Evolutionary conservation across 768 basidiomycete species (phyloP).

Genomic region (Pleurotus eryngii): DNA sequence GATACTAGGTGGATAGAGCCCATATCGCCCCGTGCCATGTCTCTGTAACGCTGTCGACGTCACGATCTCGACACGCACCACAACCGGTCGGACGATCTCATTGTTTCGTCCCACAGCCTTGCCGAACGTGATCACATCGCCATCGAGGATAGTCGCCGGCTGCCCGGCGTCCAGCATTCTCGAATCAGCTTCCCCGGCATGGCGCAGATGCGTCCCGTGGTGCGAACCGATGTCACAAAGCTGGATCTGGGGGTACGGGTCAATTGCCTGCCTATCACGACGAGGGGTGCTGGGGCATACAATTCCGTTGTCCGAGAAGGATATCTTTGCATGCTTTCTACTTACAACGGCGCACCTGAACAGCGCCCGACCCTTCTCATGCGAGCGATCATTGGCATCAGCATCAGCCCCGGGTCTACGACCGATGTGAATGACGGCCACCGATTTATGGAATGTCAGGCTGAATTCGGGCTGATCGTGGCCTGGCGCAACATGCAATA

Average conservation of each 20-base stretch:
- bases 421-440: conserved; percentile 59
- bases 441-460: conserved; percentile 51
- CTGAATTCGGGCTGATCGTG: conserved; percentile 36
- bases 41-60: background rate
- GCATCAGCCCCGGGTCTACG: conserved; percentile 56
- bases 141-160: conserved; percentile 56
- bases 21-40: conserved; percentile 55
- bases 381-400: conserved; percentile 32
- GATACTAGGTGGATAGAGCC: conserved; percentile 39
- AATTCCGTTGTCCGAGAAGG: conserved; percentile 66
- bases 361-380: conserved; percentile 45
- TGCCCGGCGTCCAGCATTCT: conserved; percentile 51
- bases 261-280: background rate
- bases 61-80: conserved; percentile 52
- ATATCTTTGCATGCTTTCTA: conserved; percentile 74
- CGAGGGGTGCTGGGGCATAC: conserved; percentile 30
- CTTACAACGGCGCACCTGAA: conserved; percentile 80
- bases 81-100: conserved; percentile 60
- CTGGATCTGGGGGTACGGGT: conserved; percentile 17
- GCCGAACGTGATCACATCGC: conserved; percentile 74
- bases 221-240: conserved; percentile 71
- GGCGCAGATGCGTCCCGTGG: conserved; percentile 71
- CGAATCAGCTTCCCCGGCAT: conserved; percentile 45
- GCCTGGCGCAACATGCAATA: conserved; percentile 54
- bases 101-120: conserved; percentile 67